Evolutionary conservation across 2,329 filamentous ascomycete species (phyloP), one percentile per base, ranked within the genome.

Genomic region (Colletotrichum tanaceti): DNA sequence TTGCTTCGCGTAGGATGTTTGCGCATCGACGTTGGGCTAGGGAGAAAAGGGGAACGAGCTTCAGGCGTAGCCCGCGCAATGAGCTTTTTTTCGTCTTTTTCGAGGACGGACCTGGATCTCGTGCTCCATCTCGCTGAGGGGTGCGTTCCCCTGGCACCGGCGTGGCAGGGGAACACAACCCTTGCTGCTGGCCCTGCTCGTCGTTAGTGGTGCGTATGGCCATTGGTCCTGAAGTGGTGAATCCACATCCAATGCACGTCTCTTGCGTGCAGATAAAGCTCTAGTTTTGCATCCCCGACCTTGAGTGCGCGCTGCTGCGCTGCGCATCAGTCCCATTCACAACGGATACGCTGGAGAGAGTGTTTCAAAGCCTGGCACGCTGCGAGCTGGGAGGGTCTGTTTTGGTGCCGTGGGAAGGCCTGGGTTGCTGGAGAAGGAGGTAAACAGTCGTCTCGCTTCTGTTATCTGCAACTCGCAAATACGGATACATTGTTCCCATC

Each of bases 21-120:
- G 66, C 66, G 66, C 66, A 69, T 69, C 66, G 66, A 66, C 62
- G 58, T 55, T 58, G 35, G 54, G 61, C 66, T 69, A 69, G 63
- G 38, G 57, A 66, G 66, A 69, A 69, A 69, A 39, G 66, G 62
- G 66, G 66, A 69, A 66, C 62, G 66, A 69, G 62, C 66, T 66
- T 69, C 66, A 69, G 66, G 66, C 62, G 62, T 69, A 44, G 66
- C 55, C 57, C 52, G 57, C 49, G 62, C 66, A 57, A 69, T 49
- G 62, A 69, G 66, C 57, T 65, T 68, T 68, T 58, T 47, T 53
- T 4, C 32, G 24, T 65, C 46, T 28, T 53, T 9, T 38, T 49
- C 43, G 41, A 68, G 55, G 50, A 57, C 62, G 55, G 50, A 57
- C 62, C 62, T 68, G 66, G 55, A 61, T 66, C 50, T 66, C 39